Conservation (phyloP, 768 basidiomycete species). For the Mycena vitilis region DNA sequence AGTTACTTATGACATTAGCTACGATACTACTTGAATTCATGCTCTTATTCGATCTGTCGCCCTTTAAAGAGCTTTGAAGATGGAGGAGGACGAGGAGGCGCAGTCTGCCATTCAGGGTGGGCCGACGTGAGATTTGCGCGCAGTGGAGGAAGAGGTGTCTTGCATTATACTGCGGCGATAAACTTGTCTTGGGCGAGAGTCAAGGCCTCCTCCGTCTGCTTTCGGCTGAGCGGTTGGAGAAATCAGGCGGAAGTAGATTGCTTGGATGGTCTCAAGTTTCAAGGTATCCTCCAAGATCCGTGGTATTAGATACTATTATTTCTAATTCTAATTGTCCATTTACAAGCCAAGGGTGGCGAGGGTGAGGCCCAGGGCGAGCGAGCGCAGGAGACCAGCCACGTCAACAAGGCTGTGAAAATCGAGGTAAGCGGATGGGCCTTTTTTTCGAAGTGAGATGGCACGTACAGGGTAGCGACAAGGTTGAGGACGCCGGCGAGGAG, state of each 20-base stretch:
- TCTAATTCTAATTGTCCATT: background rate
- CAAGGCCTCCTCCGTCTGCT: too few species aligned
- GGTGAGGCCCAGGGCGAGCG: slow-evolving; percentile 35
- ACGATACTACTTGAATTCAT: slow-evolving; percentile 7
- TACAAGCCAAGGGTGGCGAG: slow-evolving; percentile 34
- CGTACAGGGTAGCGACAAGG: slow-evolving; percentile 43
- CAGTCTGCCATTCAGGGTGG: too few species aligned
- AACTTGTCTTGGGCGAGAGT: too few species aligned
- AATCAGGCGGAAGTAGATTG: too few species aligned
- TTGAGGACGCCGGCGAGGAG: slow-evolving; percentile 44
- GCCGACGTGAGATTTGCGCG: too few species aligned
- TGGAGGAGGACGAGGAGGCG: too few species aligned
- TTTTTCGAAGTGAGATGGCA: background rate
- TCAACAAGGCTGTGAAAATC: slow-evolving; percentile 39
- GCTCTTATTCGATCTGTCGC: background rate
- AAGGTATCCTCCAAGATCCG: background rate
- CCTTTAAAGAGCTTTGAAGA: too few species aligned
- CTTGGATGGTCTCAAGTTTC: too few species aligned
- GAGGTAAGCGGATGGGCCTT: background rate
- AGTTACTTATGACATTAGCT: background rate
- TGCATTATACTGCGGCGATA: too few species aligned
- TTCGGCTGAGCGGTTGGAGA: too few species aligned
- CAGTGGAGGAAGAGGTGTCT: too few species aligned
- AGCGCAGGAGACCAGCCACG: slow-evolving; percentile 31
- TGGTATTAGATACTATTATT: background rate